These are phyloP conservation scores for Ogataea allantospora DNA, from an alignment of 805 yeast genomes.

Conservation along the genomic window DNA sequence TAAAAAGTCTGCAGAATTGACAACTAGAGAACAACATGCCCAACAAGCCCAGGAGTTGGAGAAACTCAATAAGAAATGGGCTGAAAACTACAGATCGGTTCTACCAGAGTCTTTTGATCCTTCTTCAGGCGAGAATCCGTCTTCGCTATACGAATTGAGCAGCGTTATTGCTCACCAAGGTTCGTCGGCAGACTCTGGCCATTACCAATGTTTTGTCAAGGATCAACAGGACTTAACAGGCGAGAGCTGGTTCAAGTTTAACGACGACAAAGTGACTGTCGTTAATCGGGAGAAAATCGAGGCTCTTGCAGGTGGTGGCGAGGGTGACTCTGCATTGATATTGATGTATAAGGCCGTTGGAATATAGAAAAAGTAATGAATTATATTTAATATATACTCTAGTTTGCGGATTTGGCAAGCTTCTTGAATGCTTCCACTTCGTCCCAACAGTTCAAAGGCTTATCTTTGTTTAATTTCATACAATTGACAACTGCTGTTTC, in stretches of 20 bases:
- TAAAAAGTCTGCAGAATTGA: slow-evolving; percentile 38
- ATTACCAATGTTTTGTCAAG: slow-evolving; percentile 85
- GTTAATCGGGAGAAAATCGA: slow-evolving; percentile 84
- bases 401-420: slow-evolving; percentile 36
- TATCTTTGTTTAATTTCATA: slow-evolving; percentile 58
- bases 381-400: slow-evolving; percentile 4
- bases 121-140: slow-evolving; percentile 72
- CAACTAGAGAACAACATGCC: slow-evolving; percentile 55
- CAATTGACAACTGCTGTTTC: slow-evolving; percentile 57
- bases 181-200: slow-evolving; percentile 95
- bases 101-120: slow-evolving; percentile 41
- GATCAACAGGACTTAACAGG: slow-evolving; percentile 64
- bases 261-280: slow-evolving; percentile 82
- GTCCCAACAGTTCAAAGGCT: slow-evolving; percentile 78
- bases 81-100: slow-evolving; percentile 41
- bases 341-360: slow-evolving; percentile 84
- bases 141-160: slow-evolving; percentile 78
- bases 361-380: slow-evolving; percentile 9
- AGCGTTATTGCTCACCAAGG: slow-evolving; percentile 94
- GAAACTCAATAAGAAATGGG: slow-evolving; percentile 50
- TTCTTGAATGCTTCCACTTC: slow-evolving; percentile 69
- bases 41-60: slow-evolving; percentile 50
- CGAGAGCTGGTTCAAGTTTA: slow-evolving; percentile 89
- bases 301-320: slow-evolving; percentile 93
- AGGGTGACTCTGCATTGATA: slow-evolving; percentile 91